Evolutionary conservation across 805 yeast species (phyloP), one percentile per base, ranked within the genome.

Genomic region (Wickerhamiella allomyrinae): DNA sequence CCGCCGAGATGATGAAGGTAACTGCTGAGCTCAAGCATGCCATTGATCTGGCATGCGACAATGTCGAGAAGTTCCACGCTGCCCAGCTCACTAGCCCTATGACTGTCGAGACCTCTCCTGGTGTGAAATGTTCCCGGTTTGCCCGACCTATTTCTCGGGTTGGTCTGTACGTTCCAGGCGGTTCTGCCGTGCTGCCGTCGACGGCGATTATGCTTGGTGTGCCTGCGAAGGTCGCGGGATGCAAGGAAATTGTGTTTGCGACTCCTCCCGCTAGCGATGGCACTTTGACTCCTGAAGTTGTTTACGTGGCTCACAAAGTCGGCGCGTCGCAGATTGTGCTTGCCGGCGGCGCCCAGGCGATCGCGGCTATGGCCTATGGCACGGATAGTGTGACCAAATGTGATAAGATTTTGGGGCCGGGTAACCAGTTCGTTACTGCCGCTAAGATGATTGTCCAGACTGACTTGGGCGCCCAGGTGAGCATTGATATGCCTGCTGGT

Each of bases 331-430:
- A 79, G 53, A 86, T 91, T 56, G 85, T 91, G 8, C 69, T 91
- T 53, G 98, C 98, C 1, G 99, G 99, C 55, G 99, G 99, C 57
- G 98, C 98, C 3, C 99, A 91, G 68, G 99, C 98, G 5, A 84
- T 91, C 41, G 94, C 96, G 37, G 94, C 99, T 5, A 76, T 91
- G 94, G 98, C 98, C 1, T 91, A 91, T 60, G 99, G 99, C 58
- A 91, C 98, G 11, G 85, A 84, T 53, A 66, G 82, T 29, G 79
- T 91, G 40, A 81, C 94, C 41, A 91, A 91, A 64, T 89, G 89
- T 57, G 96, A 91, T 64, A 91, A 91, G 71, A 87, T 91, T 48
- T 71, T 91, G 61, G 99, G 99, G 38, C 99, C 99, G 20, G 99
- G 99, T 46, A 91, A 91, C 66, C 99, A 91, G 67, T 91, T 91